Percentiles rank a stretch among this genome's conserved stretches.
phyloP scores from a whole-genome alignment of 2,329 filamentous ascomycete genomes.

The Periglandula ipomoeae region DNA sequence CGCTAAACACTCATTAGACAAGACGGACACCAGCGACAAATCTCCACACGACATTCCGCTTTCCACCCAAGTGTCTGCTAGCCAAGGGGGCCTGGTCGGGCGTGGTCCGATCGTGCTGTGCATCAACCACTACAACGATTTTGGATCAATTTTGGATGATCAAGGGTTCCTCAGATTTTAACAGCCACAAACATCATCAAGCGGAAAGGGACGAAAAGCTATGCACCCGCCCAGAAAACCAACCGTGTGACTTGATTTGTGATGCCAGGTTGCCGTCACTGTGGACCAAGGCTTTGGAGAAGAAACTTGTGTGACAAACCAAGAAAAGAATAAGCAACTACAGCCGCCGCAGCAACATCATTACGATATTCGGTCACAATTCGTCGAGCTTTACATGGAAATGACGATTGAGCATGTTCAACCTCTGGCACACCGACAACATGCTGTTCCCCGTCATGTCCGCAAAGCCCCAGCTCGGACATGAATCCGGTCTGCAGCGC shows the following conservation, averaged over 20 bases:
- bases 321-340: too few relatives aligned
- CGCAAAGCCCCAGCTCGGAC: not conserved
- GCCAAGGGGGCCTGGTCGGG: not conserved
- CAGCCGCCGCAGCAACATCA: too few relatives aligned
- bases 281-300: not conserved
- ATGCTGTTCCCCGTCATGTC: not conserved
- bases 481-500: not conserved
- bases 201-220: not conserved
- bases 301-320: not conserved
- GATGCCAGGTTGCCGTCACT: not conserved
- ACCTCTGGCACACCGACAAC: not conserved
- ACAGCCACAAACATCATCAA: conserved; percentile 2
- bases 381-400: too few relatives aligned
- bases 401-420: too few relatives aligned
- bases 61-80: not conserved
- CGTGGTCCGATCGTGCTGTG: not conserved
- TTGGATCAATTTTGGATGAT: not conserved
- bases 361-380: too few relatives aligned
- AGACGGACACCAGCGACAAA: not conserved
- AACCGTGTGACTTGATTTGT: not conserved
- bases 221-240: not conserved
- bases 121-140: not conserved
- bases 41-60: not conserved
- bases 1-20: not conserved
- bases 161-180: conserved; percentile 7